These are phyloP conservation scores for Juglanconis sp. DNA, from an alignment of 2,329 filamentous ascomycete genomes.

Conservation along the genomic window DNA sequence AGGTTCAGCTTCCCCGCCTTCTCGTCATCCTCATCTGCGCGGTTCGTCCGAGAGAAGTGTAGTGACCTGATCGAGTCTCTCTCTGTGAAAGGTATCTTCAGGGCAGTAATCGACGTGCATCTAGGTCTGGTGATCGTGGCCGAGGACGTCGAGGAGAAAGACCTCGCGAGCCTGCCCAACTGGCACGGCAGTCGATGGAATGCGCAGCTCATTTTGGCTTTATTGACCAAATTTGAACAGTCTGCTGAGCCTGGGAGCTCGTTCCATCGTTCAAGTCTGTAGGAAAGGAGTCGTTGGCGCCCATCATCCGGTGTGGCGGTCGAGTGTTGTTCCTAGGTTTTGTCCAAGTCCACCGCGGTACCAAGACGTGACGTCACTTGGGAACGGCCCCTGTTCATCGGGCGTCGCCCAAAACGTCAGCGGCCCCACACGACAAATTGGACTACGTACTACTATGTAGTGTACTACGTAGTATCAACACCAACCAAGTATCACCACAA, in stretches of 20 bases:
- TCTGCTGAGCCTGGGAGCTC: neutral
- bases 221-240: neutral
- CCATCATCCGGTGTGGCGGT: neutral
- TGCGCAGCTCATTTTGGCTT: slow-evolving; percentile 21
- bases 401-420: neutral
- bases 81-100: neutral
- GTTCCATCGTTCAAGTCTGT: neutral
- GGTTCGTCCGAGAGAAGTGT: neutral
- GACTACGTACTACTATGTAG: too few relatives aligned
- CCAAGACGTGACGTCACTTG: slow-evolving; percentile 1
- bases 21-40: slow-evolving; percentile 20
- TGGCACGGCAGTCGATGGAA: slow-evolving; percentile 20
- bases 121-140: neutral
- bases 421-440: neutral
- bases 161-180: slow-evolving; percentile 17
- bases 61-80: neutral
- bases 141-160: neutral
- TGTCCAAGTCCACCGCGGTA: neutral
- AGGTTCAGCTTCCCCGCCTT: slow-evolving; percentile 30
- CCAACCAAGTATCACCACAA: too few relatives aligned
- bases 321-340: neutral
- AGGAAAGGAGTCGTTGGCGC: neutral
- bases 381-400: neutral
- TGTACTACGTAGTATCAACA: too few relatives aligned
- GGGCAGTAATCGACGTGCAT: neutral